Base-by-base conservation (phyloP, 768 basidiomycete genomes). In the Trametes cinnabarina region DNA sequence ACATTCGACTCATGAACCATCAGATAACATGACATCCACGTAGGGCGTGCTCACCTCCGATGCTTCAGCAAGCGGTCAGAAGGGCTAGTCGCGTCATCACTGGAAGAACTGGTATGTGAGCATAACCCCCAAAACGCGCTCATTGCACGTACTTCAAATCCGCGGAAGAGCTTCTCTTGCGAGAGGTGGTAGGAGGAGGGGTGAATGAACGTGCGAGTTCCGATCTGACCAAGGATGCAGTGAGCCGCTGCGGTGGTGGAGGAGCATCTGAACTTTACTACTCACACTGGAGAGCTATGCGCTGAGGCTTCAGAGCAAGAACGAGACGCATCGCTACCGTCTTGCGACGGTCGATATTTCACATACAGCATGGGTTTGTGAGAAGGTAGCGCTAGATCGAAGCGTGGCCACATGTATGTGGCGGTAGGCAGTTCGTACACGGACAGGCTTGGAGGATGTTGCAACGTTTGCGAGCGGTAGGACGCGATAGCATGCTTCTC, bases 381-480 rank as follows among this genome's bases (percentile, higher is more conserved):
- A 1, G 42, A 35, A 9, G 34, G 34, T 17, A 43, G 58, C n/a
- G 23, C 34, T 3, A 30, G 58, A 20, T 51, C 49, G 52, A 57
- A 63, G 19, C 60, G 61, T 12, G 64, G 56, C 64, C 64, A 65
- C 44, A 55, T 58, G 53, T 55, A 65, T 10, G 64, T 63, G 0
- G 64, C 64, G 12, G 61, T 62, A 3, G 61, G 64, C 0, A 52
- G 50, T 19, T 62, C 58, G 26, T 65, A 65, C 4, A 65, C 47
- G 4, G 64, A 62, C 3, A 65, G 46, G 14, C 50, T 55, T 3
- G 44, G 47, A 4, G 53, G 53, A 9, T n/a, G 50, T 7, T 51
- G 22, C 5, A 26, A n/a, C 19, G 47, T 39, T 20, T 43, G 37
- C 7, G 46, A 47, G 2, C 32, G 5, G 23, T 59, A 59, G 5